Base-by-base conservation (phyloP, 805 yeast genomes). In the Metschnikowia amazonensis region DNA sequence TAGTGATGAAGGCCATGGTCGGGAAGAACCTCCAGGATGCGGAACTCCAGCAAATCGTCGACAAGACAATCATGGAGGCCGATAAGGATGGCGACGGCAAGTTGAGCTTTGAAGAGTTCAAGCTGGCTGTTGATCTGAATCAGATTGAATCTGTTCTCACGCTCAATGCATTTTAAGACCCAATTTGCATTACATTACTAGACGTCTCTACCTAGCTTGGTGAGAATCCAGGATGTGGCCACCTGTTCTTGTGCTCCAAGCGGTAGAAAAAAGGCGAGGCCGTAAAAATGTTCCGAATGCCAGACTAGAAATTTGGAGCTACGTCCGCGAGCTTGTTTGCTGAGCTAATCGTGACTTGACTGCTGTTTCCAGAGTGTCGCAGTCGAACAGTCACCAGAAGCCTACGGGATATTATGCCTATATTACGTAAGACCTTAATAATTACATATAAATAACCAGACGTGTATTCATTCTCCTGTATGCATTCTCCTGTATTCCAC, bases 1-100 rank as follows among this genome's bases (percentile, higher is more conserved):
- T 92, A 33, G 98, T 94, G 33, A 72, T 94, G 69, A 87, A 94
- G 66, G 86, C 88, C 80, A 94, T 94, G 99, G 99, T 95, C 23
- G 99, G 98, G 1, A 84, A 81, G 55, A 89, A 94, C 59, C 68
- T 95, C 46, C 84, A 81, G 50, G 95, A 87, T 48, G 81, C 80
- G 23, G 96, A 94, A 59, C 74, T 94, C 45, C 99, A 94, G 64
- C 98, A 95, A 65, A 80, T 94, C 43, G 97, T 92, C n/a, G 98
- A 94, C 64, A 82, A 95, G 65, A 89, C 99, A 0, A 89, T 95
- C 53, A 80, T 89, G 81, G 97, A 92, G 63, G 90, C 92, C 2
- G 99, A 94, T 63, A 87, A 92, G 45, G 99, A 94, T 65, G 80
- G 81, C 36, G 99, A 94, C 65, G 97, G 96, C 9, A 80, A 77